Base-by-base conservation (phyloP, 345 rosid genomes). In the Brassica napus region DNA sequence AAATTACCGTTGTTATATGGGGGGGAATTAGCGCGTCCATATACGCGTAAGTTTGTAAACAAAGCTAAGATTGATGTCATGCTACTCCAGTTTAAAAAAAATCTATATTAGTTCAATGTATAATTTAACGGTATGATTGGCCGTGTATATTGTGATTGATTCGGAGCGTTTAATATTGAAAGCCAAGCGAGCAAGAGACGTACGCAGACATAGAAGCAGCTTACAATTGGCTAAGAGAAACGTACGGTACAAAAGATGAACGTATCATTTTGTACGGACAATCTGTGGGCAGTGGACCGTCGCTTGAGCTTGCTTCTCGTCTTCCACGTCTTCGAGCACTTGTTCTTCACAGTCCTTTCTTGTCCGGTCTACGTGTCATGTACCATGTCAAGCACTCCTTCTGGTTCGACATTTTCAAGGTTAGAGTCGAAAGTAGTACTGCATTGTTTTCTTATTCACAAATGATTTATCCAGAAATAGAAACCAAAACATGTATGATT, bases 401-500 rank as follows among this genome's bases (percentile, higher is more conserved):
- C 83, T 88, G 93, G 90, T 94, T 92, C 54, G 96, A 94, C 87
- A 94, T 92, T 68, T 94, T 84, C 80, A 90, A 94, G 97, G 98
- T 94, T 68, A 2, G 30, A 63, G 23, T 30, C 4, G 2, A 64
- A 63, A 32, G 26, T 32, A 64, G 44, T 4, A 31, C 8, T 1
- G 14, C 47, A 39, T 39, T 39, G 47, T 2, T 39, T 9, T 39
- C 47, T 39, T 39, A 39, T 39, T 39, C 47, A 39, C 10, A 39
- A 39, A 39, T 39, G 12, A 39, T 39, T 39, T 39, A 10, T 39
- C 47, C 47, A 39, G 10, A 39, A 39, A 9, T 26, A 26, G 30
- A 26, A 26, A 26, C 30, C 30, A 26, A 26, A 26, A 26, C 30
- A 26, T 2, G 30, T 39, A n/a, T 14, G 18, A 49, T 49, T 49